Percentiles rank a stretch among this genome's conserved stretches.
These are phyloP conservation scores for Lagenidium giganteum DNA, from an alignment of 352 stramenopile genomes.

Conservation along the genomic window DNA sequence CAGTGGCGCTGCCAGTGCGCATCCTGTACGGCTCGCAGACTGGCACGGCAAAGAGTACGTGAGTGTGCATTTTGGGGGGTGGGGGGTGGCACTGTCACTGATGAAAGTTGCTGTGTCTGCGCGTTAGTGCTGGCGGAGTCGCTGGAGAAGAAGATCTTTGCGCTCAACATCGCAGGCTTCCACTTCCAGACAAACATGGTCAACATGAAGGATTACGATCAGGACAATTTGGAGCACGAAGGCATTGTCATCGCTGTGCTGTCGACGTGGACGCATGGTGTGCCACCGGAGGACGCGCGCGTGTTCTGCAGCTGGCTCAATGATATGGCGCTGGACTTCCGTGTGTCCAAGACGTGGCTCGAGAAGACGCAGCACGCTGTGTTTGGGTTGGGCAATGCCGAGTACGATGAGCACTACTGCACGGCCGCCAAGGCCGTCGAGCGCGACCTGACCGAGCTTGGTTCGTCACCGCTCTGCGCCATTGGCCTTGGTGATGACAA, in stretches of 20 bases:
- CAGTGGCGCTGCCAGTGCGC: constrained; percentile 44
- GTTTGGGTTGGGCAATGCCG: constrained; percentile 82
- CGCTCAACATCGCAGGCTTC: constrained; percentile 72
- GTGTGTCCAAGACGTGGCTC: constrained; percentile 81
- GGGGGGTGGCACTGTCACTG: constrained; percentile 1
- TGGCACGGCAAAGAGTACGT: constrained; percentile 62
- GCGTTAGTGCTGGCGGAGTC: constrained; percentile 56
- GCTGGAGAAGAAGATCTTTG: constrained; percentile 75
- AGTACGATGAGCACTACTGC: constrained; percentile 87
- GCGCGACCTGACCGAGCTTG: constrained; percentile 47
- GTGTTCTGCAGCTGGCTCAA: constrained; percentile 84
- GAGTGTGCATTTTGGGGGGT: no score
- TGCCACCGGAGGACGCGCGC: constrained; percentile 64
- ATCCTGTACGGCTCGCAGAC: constrained; percentile 88
- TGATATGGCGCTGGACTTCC: constrained; percentile 88
- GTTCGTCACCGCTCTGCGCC: constrained; percentile 51
- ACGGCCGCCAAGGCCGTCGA: constrained; percentile 77
- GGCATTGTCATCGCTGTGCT: constrained; percentile 77
- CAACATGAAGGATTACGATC: constrained; percentile 86
- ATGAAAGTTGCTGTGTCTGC: background rate
- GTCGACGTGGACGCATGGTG: constrained; percentile 82
- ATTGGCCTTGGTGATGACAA: constrained; percentile 79
- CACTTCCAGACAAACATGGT: constrained; percentile 82
- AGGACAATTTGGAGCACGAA: constrained; percentile 88
- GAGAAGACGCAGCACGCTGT: constrained; percentile 66